Base-by-base conservation (phyloP, 108 stramenopile species). In the Aurantiochytrium sp. region DNA sequence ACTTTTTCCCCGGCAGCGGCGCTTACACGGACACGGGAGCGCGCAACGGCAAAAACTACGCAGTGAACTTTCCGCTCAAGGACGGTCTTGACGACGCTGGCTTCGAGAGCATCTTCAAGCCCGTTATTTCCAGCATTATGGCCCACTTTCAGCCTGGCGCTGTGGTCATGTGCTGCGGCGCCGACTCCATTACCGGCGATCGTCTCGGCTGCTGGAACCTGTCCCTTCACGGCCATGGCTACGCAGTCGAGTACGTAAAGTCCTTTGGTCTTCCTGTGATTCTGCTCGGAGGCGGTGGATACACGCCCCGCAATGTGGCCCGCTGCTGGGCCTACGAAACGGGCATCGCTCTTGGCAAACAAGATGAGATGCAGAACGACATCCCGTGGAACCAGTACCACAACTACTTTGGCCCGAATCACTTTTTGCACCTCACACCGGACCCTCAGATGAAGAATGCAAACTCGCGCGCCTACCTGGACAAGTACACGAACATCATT, bases 341-440 rank as follows among this genome's bases (percentile, higher is more conserved):
- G 21, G 93, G 97, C 10, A 96, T 98, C 18, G 72, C 96, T 5
- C 87, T 91, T 60, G 64, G 64, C 64, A 69, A 69, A 4, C 96
- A 96, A 69, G 89, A 92, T 42, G 91, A 93, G 42, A 91, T 98
- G 60, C 88, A 95, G 23, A 96, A 99, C 89, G 96, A 97, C 18
- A 97, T 99, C 73, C 99, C 99, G 19, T 97, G 96, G 95, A 99
- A 99, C 93, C 98, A 99, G 90, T 99, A 99, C 94, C 98, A 95
- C 93, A 98, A 99, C 92, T 99, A 98, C 92, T 99, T 96, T 93
- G 96, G 97, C 4, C 99, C 99, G 6, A 97, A 98, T 90, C 99
- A 95, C 92, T 95, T 97, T 91, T 92, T 99, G 72, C 99, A 99
- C 92, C 90, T 99, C 60, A 94, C 93, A 19, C 96, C 96, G n/a